phyloP scores from a whole-genome alignment of 2,329 filamentous ascomycete species.

The Phaeosphaeriaceae sp. region DNA sequence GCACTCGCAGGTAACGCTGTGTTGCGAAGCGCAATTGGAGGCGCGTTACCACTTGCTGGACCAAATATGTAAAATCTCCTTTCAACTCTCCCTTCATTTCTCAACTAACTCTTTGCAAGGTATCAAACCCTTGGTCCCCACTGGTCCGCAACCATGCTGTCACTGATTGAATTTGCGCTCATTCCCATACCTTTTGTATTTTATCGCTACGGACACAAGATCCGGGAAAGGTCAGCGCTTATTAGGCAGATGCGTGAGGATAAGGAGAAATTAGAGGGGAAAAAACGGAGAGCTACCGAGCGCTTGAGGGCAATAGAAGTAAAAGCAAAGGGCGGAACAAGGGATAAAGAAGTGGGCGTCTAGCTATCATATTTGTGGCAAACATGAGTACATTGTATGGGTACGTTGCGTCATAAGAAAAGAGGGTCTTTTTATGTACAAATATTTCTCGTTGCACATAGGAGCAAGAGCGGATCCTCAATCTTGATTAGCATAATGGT shows the following conservation, averaged over 20 bases:
- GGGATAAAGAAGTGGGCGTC: too few species aligned
- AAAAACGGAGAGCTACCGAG: slow-evolving; percentile 50
- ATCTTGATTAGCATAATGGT: too few species aligned
- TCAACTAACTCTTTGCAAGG: slow-evolving; percentile 29
- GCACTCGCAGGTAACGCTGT: slow-evolving; percentile 83
- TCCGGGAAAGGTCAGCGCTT: slow-evolving; percentile 61
- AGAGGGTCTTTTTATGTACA: too few species aligned
- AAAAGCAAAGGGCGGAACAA: too few species aligned
- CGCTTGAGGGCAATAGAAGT: slow-evolving; percentile 40
- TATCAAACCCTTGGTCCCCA: slow-evolving; percentile 73
- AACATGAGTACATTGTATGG: too few species aligned
- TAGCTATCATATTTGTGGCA: too few species aligned
- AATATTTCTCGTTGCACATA: too few species aligned
- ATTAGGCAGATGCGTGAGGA: slow-evolving; percentile 58
- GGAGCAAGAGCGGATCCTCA: too few species aligned
- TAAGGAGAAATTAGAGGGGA: slow-evolving; percentile 49
- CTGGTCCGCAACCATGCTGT: slow-evolving; percentile 80
- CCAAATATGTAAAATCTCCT: slow-evolving; percentile 59
- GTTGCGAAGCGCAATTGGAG: slow-evolving; percentile 74
- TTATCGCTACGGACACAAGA: slow-evolving; percentile 66
- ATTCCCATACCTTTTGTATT: slow-evolving; percentile 84
- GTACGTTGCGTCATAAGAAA: too few species aligned
- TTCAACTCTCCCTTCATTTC: neutral
- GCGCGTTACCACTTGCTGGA: slow-evolving; percentile 76
- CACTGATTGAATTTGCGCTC: slow-evolving; percentile 72